Evolutionary conservation across 495 filamentous ascomycete species (phyloP).

Genomic region (Xylaria grammica): DNA sequence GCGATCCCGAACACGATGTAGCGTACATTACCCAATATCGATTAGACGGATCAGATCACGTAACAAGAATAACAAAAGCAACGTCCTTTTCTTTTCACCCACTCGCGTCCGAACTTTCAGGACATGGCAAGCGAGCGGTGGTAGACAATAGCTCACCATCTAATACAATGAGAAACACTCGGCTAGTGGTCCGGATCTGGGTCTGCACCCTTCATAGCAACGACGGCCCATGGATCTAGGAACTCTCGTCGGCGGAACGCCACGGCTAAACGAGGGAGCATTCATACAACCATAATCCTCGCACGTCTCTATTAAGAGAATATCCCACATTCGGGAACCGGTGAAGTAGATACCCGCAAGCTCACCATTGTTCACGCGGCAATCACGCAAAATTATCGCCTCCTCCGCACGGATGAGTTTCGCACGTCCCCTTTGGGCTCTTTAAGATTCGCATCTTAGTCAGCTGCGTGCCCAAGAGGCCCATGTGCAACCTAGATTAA

Average conservation of each 20-base stretch:
- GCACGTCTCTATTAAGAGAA: conserved; percentile 16
- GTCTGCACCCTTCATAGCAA: not conserved
- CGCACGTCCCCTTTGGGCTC: not conserved
- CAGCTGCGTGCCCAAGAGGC: not conserved
- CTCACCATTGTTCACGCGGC: not conserved
- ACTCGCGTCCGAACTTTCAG: too few species aligned
- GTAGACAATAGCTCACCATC: too few species aligned
- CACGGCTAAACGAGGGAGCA: not conserved
- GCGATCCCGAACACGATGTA: not conserved
- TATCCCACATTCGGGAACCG: conserved; percentile 15
- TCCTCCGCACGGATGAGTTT: not conserved
- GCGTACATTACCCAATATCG: too few species aligned
- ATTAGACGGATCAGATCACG: too few species aligned
- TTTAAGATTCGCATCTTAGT: not conserved
- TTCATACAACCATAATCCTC: conserved; percentile 7
- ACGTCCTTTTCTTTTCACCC: too few species aligned
- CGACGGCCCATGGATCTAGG: conserved; percentile 18
- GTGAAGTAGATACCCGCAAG: not conserved
- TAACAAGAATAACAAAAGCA: too few species aligned
- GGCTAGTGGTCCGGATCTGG: not conserved
- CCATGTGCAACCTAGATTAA: not conserved
- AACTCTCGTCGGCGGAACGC: too few species aligned
- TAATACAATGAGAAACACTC: not conserved
- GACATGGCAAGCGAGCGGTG: too few species aligned
- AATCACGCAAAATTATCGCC: conserved; percentile 16